These are phyloP conservation scores for Bacterosira constricta DNA, from an alignment of 108 stramenopile species.

Conservation along the genomic window DNA sequence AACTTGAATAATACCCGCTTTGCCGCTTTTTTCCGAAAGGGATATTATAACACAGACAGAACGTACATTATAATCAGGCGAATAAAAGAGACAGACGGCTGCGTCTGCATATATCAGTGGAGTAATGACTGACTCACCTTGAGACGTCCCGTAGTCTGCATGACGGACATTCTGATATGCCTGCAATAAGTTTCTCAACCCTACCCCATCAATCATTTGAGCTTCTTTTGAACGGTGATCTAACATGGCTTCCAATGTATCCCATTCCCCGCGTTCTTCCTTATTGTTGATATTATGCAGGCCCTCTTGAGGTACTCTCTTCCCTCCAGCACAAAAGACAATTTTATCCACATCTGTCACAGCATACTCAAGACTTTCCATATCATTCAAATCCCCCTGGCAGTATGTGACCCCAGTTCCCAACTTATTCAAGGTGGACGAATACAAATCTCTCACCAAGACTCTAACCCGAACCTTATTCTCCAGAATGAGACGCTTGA, in stretches of 20 bases:
- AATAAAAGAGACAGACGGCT: no score
- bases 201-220: slow-evolving; percentile 73
- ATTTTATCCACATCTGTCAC: slow-evolving; percentile 93
- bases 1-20: slow-evolving; percentile 93
- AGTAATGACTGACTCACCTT: no score
- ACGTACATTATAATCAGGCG: no score
- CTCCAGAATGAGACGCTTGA: slow-evolving; percentile 76
- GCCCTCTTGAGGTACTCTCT: no score
- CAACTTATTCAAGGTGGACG: slow-evolving; percentile 79
- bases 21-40: no score
- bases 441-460: slow-evolving; percentile 90
- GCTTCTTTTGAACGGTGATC: slow-evolving; percentile 55
- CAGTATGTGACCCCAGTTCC: slow-evolving; percentile 91
- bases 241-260: slow-evolving; percentile 51
- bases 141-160: slow-evolving; percentile 84
- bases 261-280: slow-evolving; percentile 46
- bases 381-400: slow-evolving; percentile 84
- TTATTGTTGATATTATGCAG: background rate
- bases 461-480: slow-evolving; percentile 84
- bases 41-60: no score
- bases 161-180: slow-evolving; percentile 90
- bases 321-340: slow-evolving; percentile 70
- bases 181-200: slow-evolving; percentile 82
- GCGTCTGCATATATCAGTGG: no score
- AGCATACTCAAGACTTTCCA: slow-evolving; percentile 89